Base-by-base conservation (phyloP, 805 yeast species). In the Candida stauntonica region DNA sequence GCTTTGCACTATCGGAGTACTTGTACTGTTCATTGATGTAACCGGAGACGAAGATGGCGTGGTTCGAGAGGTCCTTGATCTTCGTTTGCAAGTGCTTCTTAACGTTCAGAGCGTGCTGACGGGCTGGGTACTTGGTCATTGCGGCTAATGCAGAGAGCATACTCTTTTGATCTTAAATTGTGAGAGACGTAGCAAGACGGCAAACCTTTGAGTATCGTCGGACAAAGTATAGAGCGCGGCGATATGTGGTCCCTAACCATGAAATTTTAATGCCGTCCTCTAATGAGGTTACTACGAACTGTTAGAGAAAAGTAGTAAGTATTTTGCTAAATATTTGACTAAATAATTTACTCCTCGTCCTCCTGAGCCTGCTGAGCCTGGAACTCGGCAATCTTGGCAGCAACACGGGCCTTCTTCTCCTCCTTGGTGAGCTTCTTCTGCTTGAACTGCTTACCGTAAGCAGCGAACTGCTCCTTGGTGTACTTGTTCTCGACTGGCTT, bases 381-480 rank as follows among this genome's bases (percentile, higher is more conserved):
- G 83, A 82, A 84, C 68, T 81, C 88, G 68, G 93, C 94, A 69
- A 93, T 88, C 87, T 87, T 91, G 70, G 82, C 86, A 66, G 80
- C 87, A 69, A 93, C 77, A 67, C 77, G 83, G 60, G 85, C 96
- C 59, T 74, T 67, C 78, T 95, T 85, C 81, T 93, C 86, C 64
- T 77, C 98, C 64, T 64, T 79, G 75, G 98, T 79, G 72, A 91
- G 81, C 77, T 86, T 91, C 63, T 64, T 72, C 67, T 77, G 81
- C 74, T 77, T 82, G 96, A 71, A 86, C 78, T 91, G 87, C 81
- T 82, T 84, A 57, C 95, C 80, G 72, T 81, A 86, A 68, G 94
- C 95, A 78, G 95, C 95, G 80, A 87, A 91, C 76, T 89, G 93
- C 68, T 81, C 96, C 82, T 87, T 91, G 79, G 95, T 75, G 91